Conservation (phyloP, 1,284 basidiomycete species). For the Ganoderma resinaceum region DNA sequence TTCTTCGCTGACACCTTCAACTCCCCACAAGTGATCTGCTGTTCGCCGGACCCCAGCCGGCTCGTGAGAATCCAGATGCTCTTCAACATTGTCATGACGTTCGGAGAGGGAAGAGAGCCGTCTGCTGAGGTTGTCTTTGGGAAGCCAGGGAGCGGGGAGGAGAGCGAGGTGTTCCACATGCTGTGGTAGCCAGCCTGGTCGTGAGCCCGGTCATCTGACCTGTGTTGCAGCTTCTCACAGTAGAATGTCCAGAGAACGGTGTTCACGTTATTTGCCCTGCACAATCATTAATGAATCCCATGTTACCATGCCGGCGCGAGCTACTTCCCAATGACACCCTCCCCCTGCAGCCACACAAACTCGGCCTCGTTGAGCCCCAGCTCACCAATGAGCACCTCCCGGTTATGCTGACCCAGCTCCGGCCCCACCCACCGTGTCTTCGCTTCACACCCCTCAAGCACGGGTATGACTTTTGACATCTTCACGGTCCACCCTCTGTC, state of each 20-base stretch:
- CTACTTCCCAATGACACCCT: slow-evolving; percentile 53
- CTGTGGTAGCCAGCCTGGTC: slow-evolving; percentile 38
- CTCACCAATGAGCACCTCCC: slow-evolving; percentile 59
- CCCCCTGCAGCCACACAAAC: slow-evolving; percentile 49
- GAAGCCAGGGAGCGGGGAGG: slow-evolving; percentile 37
- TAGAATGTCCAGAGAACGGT: neutral
- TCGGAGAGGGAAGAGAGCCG: slow-evolving; percentile 36
- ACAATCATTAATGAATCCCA: neutral
- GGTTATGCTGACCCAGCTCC: slow-evolving; percentile 68
- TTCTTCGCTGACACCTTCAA: slow-evolving; percentile 42
- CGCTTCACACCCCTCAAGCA: slow-evolving; percentile 61
- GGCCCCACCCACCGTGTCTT: slow-evolving; percentile 73
- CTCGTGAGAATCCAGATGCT: slow-evolving; percentile 38
- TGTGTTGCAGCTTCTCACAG: neutral
- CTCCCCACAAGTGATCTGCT: slow-evolving; percentile 44
- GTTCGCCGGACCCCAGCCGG: slow-evolving; percentile 33
- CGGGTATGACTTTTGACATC: slow-evolving; percentile 68
- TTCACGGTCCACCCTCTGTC: slow-evolving; percentile 61
- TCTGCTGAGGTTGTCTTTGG: slow-evolving; percentile 43
- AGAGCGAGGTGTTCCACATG: slow-evolving; percentile 35
- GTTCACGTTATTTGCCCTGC: neutral
- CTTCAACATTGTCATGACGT: slow-evolving; percentile 46
- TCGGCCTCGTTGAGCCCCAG: slow-evolving; percentile 55
- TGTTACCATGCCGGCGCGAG: neutral
- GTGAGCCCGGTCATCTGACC: slow-evolving; percentile 6